Base-by-base conservation (phyloP, 306 rosid genomes). In the Quercus rubra region DNA sequence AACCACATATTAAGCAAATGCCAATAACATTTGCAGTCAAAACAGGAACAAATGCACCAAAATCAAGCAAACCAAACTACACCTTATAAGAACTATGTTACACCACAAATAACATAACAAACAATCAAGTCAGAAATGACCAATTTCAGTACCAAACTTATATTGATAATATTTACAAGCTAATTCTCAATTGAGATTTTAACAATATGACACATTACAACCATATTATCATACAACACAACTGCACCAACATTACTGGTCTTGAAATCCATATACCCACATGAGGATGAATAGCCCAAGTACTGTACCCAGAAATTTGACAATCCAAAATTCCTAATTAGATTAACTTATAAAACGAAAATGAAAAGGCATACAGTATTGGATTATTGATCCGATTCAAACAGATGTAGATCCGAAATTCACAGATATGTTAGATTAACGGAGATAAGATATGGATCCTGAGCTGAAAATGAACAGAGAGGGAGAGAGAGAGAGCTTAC, bases 401-500 rank as follows among this genome's bases (percentile, higher is more conserved):
- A 21, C 66, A 3, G 7, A 59, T 11, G 3, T 20, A 3, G 66
- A 59, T 59, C 31, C 30, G 23, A 59, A 23, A 59, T 4, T 10
- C 54, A 49, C 14, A 13, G 5, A 49, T 49, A 21, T 59, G 28
- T 23, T 59, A 25, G 66, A 21, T 10, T 20, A 59, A 59, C 14
- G 5, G 30, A 11, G 15, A 21, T 59, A 49, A 14, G 31, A 21
- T 10, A 9, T 33, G 25, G 19, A 18, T 3, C 14, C 17, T 19
- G 52, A 38, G 19, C 25, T 11, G 30, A 59, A 74, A 30, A n/a
- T 55, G 67, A 58, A 74, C 21, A 19, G 27, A 74, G 0, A 9
- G 1, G 58, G 1, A 64, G 25, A 41, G 46, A 64, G 25, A 41
- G 55, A 58, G 46, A 41, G 46, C 82, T 23, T 74, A 89, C 90